Evolutionary conservation across 306 rosid genomes (phyloP), one percentile per base, ranked within the genome.

Genomic region (Chamaecrista fasciculata): DNA sequence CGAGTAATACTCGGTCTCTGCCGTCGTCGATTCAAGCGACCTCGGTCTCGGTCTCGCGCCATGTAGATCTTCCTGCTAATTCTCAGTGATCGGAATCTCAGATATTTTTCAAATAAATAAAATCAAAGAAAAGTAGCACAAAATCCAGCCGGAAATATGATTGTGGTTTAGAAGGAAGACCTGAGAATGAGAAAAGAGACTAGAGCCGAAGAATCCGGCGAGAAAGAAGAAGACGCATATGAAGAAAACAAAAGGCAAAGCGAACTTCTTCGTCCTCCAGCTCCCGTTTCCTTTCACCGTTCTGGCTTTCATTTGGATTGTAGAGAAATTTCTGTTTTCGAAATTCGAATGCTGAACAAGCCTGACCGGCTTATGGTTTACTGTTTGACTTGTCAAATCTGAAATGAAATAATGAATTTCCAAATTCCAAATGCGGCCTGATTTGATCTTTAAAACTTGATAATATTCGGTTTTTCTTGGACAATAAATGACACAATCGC

Each of bases 211-310:
- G 43, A 88, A 81, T 51, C 97, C 99, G n/a, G 85, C 83, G 33
- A 89, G 75, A 70, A 89, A 89, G 91, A 82, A 91, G 79, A 81
- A 84, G 71, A 74, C 62, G 80, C 96, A 87, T 40, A 84, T 21
- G 63, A 90, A 40, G 49, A 85, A 59, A 52, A 84, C 76, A 15
- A 72, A 74, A 53, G 80, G 84, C 28, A 79, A 72, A 34, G 74
- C 81, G 42, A 85, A 75, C 68, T 76, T 81, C 50, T 66, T 87
- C 72, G 84, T 43, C 62, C 53, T 82, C 74, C 66, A 74, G 77
- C 71, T 78, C 78, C 78, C 82, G 48, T 77, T 76, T 53, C 75
- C 78, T 55, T 73, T 91, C n/a, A 72, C 67, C 57, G 70, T 72
- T 73, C 81, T 91, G 57, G 67, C 57, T 85, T 81, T 90, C 96